Base-by-base conservation (phyloP, 2,329 filamentous ascomycete species). In the Knufia fluminis region DNA sequence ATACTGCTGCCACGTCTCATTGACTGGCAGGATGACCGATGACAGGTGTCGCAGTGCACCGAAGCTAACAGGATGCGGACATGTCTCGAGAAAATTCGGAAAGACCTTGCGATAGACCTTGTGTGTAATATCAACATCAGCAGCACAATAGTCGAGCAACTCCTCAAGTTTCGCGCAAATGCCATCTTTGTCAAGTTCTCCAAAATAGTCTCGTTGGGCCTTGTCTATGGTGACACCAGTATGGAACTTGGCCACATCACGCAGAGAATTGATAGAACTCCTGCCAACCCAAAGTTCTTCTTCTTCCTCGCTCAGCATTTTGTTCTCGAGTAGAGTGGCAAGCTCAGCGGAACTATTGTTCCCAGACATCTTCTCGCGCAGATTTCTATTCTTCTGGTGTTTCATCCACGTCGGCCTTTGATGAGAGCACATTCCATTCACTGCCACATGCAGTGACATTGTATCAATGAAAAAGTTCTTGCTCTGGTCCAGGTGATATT, bases 341-440 rank as follows among this genome's bases (percentile, higher is more conserved):
- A 96, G 68, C 55, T 92, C 85, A 4, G 79, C 70, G 48, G 83
- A 83, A 14, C 84, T 78, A 2, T 82, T 83, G 48, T 87, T 78
- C 43, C 75, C 82, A 3, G 85, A 79, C 42, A 91, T 81, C 61
- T 83, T 85, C 54, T 96, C 90, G 44, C 87, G 76, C 40, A 91
- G 61, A 62, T 97, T 91, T 51, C 84, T 78, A 56, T 84, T 88
- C 70, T 98, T 98, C 64, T 88, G 86, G 66, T 95, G 87, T 65
- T 87, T 94, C 83, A 96, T 89, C 92, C 92, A 98, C 0, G 87
- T 95, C 7, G 94, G 92, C 44, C 92, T 79, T 66, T 98, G 92
- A 57, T 86, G 83, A 19, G 92, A 97, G 67, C 92, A 98, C 92
- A 98, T 98, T 54, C 92, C 92, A 63, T 98, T 98, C 20, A 95